Base-by-base conservation (phyloP, 148 eudicot genomes). In the Camellia granthamiana region DNA sequence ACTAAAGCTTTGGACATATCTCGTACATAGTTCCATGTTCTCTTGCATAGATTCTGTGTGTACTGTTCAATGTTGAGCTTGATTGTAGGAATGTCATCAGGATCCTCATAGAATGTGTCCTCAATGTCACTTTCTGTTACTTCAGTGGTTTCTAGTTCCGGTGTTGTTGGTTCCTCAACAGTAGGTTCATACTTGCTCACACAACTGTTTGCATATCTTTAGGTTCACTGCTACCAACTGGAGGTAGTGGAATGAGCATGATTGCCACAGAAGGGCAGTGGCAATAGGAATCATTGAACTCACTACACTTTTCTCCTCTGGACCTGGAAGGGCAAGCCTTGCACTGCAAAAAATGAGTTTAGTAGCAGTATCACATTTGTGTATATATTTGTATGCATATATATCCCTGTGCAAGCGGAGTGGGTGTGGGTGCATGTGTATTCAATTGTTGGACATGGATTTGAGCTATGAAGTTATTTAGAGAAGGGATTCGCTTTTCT, bases 311-410 rank as follows among this genome's bases (percentile, higher is more conserved):
- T 74, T 88, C 74, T 88, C 91, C 79, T 91, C 90, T 78, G 95
- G 95, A 49, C 91, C 91, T 54, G 92, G 91, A 9, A 91, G 92
- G 78, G 92, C 88, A 78, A 88, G 90, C 77, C 95, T 88, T 84
- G 92, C 90, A 77, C 95, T 90, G 87, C 83, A 83, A 67, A 49
- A 65, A 77, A 49, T 7, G 1, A 43, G 56, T 49, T 49, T 7
- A 49, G 52, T 19, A 46, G 49, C 6, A 70, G n/a, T 49, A 5
- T 49, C 52, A 7, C 52, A 49, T 49, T 23, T 64, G 18, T 63
- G 18, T n/a, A 13, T 21, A 58, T 9, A 49, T 21, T 8, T 43
- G 3, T 13, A 10, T 64, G 7, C 21, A 23, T 49, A 49, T 49
- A 5, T 49, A 7, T 49, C 6, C 52, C 0, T 49, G 52, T 49